phyloP scores from a whole-genome alignment of 2,329 filamentous ascomycete species.

The Microsporum audouinii region DNA sequence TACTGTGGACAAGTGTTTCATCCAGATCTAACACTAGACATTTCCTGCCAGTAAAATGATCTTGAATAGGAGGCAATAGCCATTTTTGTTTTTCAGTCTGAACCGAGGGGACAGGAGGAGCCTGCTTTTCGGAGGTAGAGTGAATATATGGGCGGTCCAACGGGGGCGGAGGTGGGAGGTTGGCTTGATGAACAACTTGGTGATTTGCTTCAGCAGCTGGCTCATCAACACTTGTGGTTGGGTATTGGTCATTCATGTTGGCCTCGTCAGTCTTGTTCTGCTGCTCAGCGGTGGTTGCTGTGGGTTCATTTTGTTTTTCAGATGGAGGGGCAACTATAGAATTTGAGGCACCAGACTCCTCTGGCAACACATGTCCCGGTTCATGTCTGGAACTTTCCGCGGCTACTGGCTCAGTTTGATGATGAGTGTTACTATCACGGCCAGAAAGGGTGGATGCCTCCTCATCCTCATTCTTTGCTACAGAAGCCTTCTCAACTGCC shows the following conservation, averaged over 20 bases:
- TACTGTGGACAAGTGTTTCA: slow-evolving; percentile 94
- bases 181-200: slow-evolving; percentile 35
- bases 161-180: slow-evolving; percentile 45
- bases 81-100: slow-evolving; percentile 48
- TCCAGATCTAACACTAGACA: slow-evolving; percentile 92
- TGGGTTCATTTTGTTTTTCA: neutral
- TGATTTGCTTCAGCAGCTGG: slow-evolving; percentile 32
- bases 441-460: neutral
- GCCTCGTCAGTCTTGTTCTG: slow-evolving; percentile 41
- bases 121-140: slow-evolving; percentile 25
- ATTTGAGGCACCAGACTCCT: neutral
- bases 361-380: neutral
- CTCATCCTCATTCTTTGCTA: neutral
- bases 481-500: neutral
- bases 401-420: neutral
- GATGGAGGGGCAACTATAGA: neutral
- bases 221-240: slow-evolving; percentile 41
- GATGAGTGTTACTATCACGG: neutral
- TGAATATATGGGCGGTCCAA: slow-evolving; percentile 33
- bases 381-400: neutral
- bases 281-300: slow-evolving; percentile 14
- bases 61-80: slow-evolving; percentile 69
- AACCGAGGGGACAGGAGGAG: slow-evolving; percentile 33
- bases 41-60: slow-evolving; percentile 75
- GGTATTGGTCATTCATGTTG: slow-evolving; percentile 52